Conservation (phyloP, 2,329 filamentous ascomycete species). For the Fusarium oxysporum region DNA sequence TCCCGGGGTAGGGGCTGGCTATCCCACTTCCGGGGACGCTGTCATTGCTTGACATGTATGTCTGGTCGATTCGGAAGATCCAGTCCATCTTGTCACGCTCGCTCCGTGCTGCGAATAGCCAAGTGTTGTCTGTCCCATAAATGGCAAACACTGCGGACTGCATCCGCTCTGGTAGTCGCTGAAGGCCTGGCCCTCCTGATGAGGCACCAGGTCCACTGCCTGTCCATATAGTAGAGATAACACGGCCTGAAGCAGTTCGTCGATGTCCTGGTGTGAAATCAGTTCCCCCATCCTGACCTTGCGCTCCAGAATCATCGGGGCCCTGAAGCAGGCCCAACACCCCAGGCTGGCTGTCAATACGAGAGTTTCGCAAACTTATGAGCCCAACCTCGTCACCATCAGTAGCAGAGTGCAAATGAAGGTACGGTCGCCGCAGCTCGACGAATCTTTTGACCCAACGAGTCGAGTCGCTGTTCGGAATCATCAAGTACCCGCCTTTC, state of each 20-base stretch:
- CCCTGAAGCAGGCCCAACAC: slow-evolving; percentile 80
- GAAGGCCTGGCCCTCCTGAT: slow-evolving; percentile 54
- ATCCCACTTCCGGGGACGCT: slow-evolving; percentile 55
- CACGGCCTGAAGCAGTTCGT: slow-evolving; percentile 62
- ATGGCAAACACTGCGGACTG: slow-evolving; percentile 88
- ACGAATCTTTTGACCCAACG: slow-evolving; percentile 94
- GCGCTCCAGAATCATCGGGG: slow-evolving; percentile 52
- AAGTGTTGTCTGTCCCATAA: slow-evolving; percentile 94
- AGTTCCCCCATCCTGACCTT: slow-evolving; percentile 48
- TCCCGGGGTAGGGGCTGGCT: slow-evolving; percentile 50
- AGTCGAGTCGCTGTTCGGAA: slow-evolving; percentile 82
- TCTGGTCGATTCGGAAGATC: slow-evolving; percentile 95
- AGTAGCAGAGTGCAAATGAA: slow-evolving; percentile 86
- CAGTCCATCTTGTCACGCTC: slow-evolving; percentile 96
- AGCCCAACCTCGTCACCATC: slow-evolving; percentile 92
- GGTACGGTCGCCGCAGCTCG: slow-evolving; percentile 89
- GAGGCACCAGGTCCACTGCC: slow-evolving; percentile 54
- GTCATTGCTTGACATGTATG: slow-evolving; percentile 64
- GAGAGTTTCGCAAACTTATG: slow-evolving; percentile 87
- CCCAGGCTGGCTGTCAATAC: slow-evolving; percentile 93
- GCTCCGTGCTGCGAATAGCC: slow-evolving; percentile 89
- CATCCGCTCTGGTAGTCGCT: slow-evolving; percentile 67
- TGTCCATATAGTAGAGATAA: slow-evolving; percentile 68
- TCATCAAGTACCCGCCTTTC: slow-evolving; percentile 89
- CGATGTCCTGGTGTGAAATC: slow-evolving; percentile 61